phyloP scores from a whole-genome alignment of 2,329 filamentous ascomycete genomes.

The Xylariaceae sp. region DNA sequence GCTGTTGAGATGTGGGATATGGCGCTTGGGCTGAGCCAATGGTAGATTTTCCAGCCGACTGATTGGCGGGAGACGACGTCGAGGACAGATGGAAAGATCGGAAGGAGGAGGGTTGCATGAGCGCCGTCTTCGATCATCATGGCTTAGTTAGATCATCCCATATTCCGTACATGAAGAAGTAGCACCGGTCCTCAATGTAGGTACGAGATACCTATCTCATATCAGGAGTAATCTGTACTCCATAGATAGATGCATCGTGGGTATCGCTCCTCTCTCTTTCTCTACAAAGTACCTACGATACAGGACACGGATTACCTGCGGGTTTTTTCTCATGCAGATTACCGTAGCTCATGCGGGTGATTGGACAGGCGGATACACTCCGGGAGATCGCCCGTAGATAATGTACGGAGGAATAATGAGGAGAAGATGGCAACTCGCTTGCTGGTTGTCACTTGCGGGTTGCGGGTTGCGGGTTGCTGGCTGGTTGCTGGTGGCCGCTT shows the following conservation, averaged over 20 bases:
- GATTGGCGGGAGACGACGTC: constrained; percentile 4
- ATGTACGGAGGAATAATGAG: background rate
- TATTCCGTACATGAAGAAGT: background rate
- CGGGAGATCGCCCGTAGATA: constrained; percentile 21
- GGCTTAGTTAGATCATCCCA: background rate
- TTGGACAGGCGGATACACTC: constrained; percentile 20
- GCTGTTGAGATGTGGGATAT: constrained; percentile 9
- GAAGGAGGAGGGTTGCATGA: background rate
- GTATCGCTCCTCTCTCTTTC: background rate
- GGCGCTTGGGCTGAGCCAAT: constrained; percentile 20
- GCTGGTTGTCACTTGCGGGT: background rate
- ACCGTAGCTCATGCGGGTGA: constrained; percentile 15
- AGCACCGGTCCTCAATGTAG: background rate
- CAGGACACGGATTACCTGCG: background rate
- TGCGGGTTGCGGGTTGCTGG: background rate
- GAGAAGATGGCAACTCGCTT: constrained; percentile 10
- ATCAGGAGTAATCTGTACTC: background rate
- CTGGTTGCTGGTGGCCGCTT: background rate
- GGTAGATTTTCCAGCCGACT: constrained; percentile 2
- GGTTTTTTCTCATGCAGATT: constrained; percentile 9
- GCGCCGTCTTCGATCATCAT: background rate
- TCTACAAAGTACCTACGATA: constrained; percentile 1
- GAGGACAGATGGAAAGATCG: background rate
- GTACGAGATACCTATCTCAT: background rate
- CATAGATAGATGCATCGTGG: too few relatives aligned